Conservation (phyloP, 2,329 filamentous ascomycete genomes). For the Penicillium capsulatum region DNA sequence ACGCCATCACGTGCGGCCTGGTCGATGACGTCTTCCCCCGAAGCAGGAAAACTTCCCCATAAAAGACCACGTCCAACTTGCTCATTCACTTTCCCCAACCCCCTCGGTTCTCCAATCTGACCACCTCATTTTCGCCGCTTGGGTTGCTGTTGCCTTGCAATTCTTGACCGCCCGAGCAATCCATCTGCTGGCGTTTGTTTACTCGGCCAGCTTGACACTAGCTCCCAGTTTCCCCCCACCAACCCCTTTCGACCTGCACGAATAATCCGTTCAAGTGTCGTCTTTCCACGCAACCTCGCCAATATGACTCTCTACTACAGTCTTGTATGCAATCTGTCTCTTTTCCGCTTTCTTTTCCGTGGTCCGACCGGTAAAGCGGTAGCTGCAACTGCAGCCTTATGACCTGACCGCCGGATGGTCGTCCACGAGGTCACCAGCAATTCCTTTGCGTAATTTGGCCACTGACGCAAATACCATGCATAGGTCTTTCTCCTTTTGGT, state of each 20-base stretch:
- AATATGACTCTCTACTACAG: slow-evolving; percentile 68
- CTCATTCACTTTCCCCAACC: slow-evolving; percentile 38
- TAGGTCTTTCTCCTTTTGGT: slow-evolving; percentile 50
- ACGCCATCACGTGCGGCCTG: slow-evolving; percentile 18
- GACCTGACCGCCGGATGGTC: slow-evolving; percentile 3
- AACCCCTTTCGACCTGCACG: slow-evolving; percentile 17
- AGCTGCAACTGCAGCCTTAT: slow-evolving; percentile 23
- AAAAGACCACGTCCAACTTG: slow-evolving; percentile 70
- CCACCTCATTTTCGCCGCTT: slow-evolving; percentile 6
- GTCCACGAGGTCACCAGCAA: slow-evolving; percentile 11
- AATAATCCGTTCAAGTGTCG: slow-evolving; percentile 7
- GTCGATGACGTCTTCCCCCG: slow-evolving; percentile 33
- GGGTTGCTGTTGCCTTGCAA: background rate
- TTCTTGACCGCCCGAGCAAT: slow-evolving; percentile 1
- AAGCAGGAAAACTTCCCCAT: slow-evolving; percentile 20
- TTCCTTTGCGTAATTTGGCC: background rate
- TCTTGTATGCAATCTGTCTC: slow-evolving; percentile 48
- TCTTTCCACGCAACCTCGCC: slow-evolving; percentile 23
- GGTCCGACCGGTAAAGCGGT: slow-evolving; percentile 1
- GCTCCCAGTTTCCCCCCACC: slow-evolving; percentile 13
- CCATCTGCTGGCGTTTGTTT: slow-evolving; percentile 15
- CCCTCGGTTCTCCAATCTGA: slow-evolving; percentile 5
- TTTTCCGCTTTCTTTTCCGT: background rate
- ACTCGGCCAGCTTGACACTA: slow-evolving; percentile 14
- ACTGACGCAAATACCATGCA: slow-evolving; percentile 10